phyloP scores from a whole-genome alignment of 202 grass and related monocot genomes.

The Digitaria exilis region DNA sequence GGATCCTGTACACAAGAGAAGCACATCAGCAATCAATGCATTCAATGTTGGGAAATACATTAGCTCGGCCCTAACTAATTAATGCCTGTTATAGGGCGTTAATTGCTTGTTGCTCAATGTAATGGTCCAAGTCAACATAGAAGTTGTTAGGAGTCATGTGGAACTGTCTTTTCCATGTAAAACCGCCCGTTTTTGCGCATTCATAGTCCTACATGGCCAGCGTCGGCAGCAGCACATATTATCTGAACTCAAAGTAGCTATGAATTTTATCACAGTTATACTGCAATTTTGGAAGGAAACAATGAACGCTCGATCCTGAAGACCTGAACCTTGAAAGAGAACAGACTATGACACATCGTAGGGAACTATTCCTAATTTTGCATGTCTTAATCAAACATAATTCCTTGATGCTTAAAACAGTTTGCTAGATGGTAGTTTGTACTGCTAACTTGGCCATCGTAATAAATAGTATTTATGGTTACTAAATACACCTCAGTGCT shows the following conservation, averaged over 20 bases:
- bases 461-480: constrained; percentile 41
- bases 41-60: constrained; percentile 23
- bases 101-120: neutral
- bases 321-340: neutral
- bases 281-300: neutral
- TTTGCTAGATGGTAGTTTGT: constrained; percentile 40
- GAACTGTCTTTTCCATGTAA: constrained; percentile 26
- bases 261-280: neutral
- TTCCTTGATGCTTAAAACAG: constrained; percentile 32
- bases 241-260: neutral
- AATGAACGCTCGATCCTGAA: neutral
- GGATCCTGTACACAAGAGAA: neutral
- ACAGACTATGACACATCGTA: neutral
- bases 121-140: constrained; percentile 19
- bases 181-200: neutral
- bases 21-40: constrained; percentile 34
- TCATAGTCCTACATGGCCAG: neutral
- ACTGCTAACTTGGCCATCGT: constrained; percentile 7
- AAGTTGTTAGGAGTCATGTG: constrained; percentile 19
- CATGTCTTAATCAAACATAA: constrained; percentile 38
- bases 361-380: constrained; percentile 25
- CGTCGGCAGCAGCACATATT: neutral
- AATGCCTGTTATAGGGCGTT: constrained; percentile 11
- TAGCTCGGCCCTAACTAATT: constrained; percentile 5
- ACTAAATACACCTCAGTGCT: constrained; percentile 35